Percentiles rank a stretch among this genome's conserved stretches.
Evolutionary conservation across 306 rosid genomes (phyloP).

Genomic region (Gastrolobium bilobum): DNA sequence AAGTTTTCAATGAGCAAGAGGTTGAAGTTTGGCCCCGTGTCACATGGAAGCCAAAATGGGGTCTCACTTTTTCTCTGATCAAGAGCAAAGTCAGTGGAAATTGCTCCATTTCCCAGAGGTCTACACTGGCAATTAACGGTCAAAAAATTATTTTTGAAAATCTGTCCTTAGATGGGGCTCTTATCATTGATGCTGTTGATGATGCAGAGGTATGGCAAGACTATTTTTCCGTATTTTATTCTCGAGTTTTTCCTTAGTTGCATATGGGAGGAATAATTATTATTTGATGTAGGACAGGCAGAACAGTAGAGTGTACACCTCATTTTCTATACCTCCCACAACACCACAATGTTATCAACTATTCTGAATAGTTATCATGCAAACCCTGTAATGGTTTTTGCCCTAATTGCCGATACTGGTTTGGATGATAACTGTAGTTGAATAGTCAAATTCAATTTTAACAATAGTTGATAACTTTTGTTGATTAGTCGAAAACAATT

Average conservation of each 20-base stretch:
- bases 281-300: not conserved
- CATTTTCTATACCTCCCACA: not conserved
- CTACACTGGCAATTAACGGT: conserved; percentile 87
- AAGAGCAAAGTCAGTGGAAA: conserved; percentile 77
- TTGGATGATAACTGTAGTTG: conserved; percentile 15
- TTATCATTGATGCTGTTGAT: conserved; percentile 70
- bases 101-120: conserved; percentile 79
- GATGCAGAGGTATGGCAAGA: conserved; percentile 72
- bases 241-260: conserved; percentile 15
- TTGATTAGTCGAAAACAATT: not conserved
- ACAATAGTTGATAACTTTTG: conserved; percentile 19
- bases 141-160: conserved; percentile 63
- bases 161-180: conserved; percentile 88
- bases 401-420: not conserved
- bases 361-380: not conserved
- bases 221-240: conserved; percentile 20
- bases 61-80: conserved; percentile 69
- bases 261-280: conserved; percentile 32
- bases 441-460: not conserved
- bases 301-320: conserved; percentile 15
- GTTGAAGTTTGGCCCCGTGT: conserved; percentile 91
- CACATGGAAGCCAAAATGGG: conserved; percentile 98
- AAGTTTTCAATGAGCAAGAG: conserved; percentile 85
- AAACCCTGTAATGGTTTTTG: conserved; percentile 2
- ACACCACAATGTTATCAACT: not conserved